Conservation (phyloP, 75 land plant species). For the Cryptomeria japonica region DNA sequence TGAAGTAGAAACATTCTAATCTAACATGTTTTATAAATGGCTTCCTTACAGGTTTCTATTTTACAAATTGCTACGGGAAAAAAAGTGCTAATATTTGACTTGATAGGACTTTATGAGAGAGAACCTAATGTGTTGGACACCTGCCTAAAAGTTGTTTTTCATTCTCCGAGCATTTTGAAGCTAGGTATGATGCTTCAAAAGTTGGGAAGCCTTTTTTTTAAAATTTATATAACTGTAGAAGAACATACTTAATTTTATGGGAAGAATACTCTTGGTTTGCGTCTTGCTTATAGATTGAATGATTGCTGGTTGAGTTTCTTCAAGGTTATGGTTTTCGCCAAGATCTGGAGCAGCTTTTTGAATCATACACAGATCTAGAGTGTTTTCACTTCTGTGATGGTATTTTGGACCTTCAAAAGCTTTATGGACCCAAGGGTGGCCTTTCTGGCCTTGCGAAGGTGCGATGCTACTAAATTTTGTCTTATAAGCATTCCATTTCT, state of each 20-base stretch:
- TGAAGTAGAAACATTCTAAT: not conserved
- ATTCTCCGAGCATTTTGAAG: constrained; percentile 57
- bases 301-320: not conserved
- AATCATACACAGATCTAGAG: constrained; percentile 55
- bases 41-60: constrained; percentile 68
- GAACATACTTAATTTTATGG: not conserved
- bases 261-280: not conserved
- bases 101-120: constrained; percentile 48
- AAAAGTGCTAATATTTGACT: constrained; percentile 57
- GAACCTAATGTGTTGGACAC: constrained; percentile 32
- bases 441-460: constrained; percentile 65
- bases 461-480: not conserved
- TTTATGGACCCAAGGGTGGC: constrained; percentile 62
- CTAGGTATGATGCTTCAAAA: constrained; percentile 41
- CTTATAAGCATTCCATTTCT: not conserved
- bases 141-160: constrained; percentile 54
- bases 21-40: not conserved
- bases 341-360: constrained; percentile 54
- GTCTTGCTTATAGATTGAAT: not conserved
- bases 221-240: not conserved
- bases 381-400: constrained; percentile 61
- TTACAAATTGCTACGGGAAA: constrained; percentile 69
- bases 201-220: not conserved
- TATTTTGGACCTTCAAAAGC: constrained; percentile 62
- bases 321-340: constrained; percentile 61